Conservation (phyloP, 257 asterid species). For the Catharanthus roseus region DNA sequence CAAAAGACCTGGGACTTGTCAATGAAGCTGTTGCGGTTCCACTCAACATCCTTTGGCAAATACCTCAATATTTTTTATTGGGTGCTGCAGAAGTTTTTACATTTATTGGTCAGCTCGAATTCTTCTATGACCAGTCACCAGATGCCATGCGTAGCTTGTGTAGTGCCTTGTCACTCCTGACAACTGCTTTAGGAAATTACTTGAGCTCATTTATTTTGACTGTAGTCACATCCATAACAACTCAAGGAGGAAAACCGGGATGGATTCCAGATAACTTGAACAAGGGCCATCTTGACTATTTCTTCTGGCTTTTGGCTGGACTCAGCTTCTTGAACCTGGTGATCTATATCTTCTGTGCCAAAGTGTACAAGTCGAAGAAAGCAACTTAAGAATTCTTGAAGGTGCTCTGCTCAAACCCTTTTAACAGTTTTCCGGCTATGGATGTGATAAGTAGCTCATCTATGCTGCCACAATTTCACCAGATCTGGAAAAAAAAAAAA, state of each 20-base stretch:
- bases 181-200: conserved; percentile 66
- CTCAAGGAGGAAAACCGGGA: conserved; percentile 60
- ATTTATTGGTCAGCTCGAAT: conserved; percentile 77
- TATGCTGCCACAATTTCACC: neutral
- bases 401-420: neutral
- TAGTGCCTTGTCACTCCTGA: conserved; percentile 64
- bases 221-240: conserved; percentile 57
- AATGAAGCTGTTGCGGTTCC: conserved; percentile 50
- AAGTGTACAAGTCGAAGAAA: conserved; percentile 59
- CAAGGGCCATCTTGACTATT: conserved; percentile 72
- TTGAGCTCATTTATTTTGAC: conserved; percentile 73
- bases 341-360: conserved; percentile 59
- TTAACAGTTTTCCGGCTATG: neutral
- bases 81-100: conserved; percentile 88
- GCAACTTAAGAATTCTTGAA: conserved; percentile 32
- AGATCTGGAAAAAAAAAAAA: no score
- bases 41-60: conserved; percentile 66
- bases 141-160: conserved; percentile 97
- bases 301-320: conserved; percentile 83
- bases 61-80: conserved; percentile 64
- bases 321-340: conserved; percentile 68
- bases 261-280: conserved; percentile 94
- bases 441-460: neutral
- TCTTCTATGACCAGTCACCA: conserved; percentile 87
- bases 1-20: conserved; percentile 41